These are phyloP conservation scores for Moesziomyces sp. DNA, from an alignment of 1,284 basidiomycete genomes.

Conservation along the genomic window DNA sequence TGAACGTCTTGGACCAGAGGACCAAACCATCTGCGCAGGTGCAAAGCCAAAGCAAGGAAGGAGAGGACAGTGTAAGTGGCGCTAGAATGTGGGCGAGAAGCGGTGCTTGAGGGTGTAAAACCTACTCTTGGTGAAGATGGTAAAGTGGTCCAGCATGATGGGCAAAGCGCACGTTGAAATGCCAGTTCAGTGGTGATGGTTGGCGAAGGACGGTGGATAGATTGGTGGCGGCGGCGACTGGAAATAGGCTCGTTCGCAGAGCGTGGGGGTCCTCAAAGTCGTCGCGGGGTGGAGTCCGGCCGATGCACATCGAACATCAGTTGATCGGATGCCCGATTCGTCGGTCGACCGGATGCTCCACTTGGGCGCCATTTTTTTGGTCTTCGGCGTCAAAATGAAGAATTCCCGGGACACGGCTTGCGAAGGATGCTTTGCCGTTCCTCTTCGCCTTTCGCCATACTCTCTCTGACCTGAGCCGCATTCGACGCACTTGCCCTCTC, in stretches of 20 bases:
- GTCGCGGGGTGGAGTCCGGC: conserved; percentile 11
- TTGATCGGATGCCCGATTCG: background rate
- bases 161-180: background rate
- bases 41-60: background rate
- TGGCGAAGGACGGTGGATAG: background rate
- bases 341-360: conserved; percentile 1
- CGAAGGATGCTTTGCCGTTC: background rate
- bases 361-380: conserved; percentile 3
- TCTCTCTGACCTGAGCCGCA: background rate
- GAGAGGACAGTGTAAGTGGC: background rate
- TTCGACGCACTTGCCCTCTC: background rate
- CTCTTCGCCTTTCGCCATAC: background rate
- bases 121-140: conserved; percentile 56
- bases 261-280: conserved; percentile 3
- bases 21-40: conserved; percentile 53
- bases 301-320: conserved; percentile 14
- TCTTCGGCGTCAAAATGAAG: background rate
- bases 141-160: conserved; percentile 60
- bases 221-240: conserved; percentile 4
- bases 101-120: background rate
- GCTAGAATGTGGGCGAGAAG: background rate
- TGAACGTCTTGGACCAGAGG: conserved; percentile 63
- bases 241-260: conserved; percentile 1
- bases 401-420: background rate
- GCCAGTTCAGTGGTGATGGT: conserved; percentile 7